Base-by-base conservation (phyloP, 257 asterid genomes). In the Cinchona pubescens region DNA sequence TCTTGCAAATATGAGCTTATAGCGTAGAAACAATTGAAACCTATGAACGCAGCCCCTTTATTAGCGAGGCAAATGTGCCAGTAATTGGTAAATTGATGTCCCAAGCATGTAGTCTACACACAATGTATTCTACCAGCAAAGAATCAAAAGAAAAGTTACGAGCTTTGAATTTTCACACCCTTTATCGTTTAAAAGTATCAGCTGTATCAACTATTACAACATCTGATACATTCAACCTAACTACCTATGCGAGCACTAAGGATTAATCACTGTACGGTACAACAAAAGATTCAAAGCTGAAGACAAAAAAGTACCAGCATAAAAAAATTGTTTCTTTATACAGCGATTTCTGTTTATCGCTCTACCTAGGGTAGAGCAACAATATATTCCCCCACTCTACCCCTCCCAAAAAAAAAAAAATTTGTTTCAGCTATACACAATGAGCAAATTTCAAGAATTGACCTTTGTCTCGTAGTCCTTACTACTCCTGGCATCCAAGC, bases 391-490 rank as follows among this genome's bases (percentile, higher is more conserved):
- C n/a, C n/a, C n/a, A n/a, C n/a, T n/a, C n/a, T n/a, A n/a, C n/a
- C n/a, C n/a, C n/a, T n/a, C n/a, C 21, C 5, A 74, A 35, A 38
- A 74, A 37, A 67, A 23, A 12, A 27, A 9, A 1, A 16, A 34
- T 14, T 45, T 12, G 42, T 46, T 45, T 38, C 32, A 18, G 73
- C 59, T 14, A 32, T 23, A 71, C 14, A 16, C 14, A 16, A 29
- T 18, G n/a, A 11, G 61, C 51, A 62, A n/a, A 72, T 7, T 72
- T 53, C 19, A 76, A n/a, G 79, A 75, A 68, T 81, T 82, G 60
- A 86, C 75, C 72, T 80, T 87, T 19, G 75, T 80, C 45, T 76
- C 81, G 13, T 59, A 73, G 72, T 87, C 87, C 81, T 79, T 83
- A 25, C 77, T 83, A 25, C 77, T 83, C 81, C 80, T 73, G 27